Evolutionary conservation across 495 filamentous ascomycete species (phyloP), one percentile per base, ranked within the genome.

Genomic region (Astrocystis sublimbata): DNA sequence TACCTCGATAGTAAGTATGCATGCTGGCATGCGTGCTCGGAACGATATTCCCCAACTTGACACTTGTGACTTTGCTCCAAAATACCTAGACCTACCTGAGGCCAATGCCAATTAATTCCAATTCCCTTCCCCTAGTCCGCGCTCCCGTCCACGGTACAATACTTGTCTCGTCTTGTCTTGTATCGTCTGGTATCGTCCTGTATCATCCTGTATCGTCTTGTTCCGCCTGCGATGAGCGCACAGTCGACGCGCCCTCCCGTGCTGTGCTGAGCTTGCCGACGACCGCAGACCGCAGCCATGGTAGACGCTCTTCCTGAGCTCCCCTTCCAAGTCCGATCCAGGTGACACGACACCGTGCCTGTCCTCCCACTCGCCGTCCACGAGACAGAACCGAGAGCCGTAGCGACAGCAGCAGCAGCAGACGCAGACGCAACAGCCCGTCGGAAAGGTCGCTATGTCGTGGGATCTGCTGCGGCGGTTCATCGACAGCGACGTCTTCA

Each of bases 401-500:
- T n/a, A n/a, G 52, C 35, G 58, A 61, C 28, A 61, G 19, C 36
- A 31, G 49, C 38, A 52, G 26, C 33, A 61, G 47, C 15, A 36
- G 49, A 28, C 13, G 13, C n/a, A 50, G 42, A 46, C 6, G 52
- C 33, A 56, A 36, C 36, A 40, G 53, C 26, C 9, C 41, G 43
- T 58, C 28, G 66, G 58, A 51, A 23, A 53, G 61, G 62, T 70
- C 65, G 70, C 70, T 72, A 72, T 72, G 70, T 85, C 80, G 75
- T 82, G 78, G 80, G 75, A 89, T 78, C 81, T 90, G 76, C 81
- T 91, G 61, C 86, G 86, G 78, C 85, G 88, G 71, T 87, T 89
- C 81, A 87, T 91, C 76, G 87, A 90, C 78, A 88, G 85, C 75
- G 88, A 91, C 78, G 86, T 90, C 79, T 92, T 91, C 79, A 90